phyloP scores from a whole-genome alignment of 352 stramenopile genomes.

The Nothophytophthora sp. region DNA sequence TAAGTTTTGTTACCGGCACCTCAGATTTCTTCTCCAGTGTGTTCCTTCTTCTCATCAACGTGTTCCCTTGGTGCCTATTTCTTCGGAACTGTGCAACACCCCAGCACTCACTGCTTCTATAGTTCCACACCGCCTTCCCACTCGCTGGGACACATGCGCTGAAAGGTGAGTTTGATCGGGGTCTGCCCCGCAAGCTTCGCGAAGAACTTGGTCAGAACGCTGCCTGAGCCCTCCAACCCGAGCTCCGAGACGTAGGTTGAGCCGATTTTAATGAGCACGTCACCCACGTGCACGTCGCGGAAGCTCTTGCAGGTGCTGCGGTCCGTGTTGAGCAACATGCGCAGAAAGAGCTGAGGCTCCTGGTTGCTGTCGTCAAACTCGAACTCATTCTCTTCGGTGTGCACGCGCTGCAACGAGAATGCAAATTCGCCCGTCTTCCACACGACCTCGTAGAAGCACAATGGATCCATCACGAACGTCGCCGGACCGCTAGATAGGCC shows the following conservation, averaged over 20 bases:
- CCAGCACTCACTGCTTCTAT: conserved; percentile 15
- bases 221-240: conserved; percentile 49
- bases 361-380: conserved; percentile 38
- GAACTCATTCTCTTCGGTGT: conserved; percentile 47
- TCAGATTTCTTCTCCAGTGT: not conserved
- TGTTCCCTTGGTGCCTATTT: not conserved
- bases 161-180: conserved; percentile 64
- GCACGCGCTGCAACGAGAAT: conserved; percentile 74
- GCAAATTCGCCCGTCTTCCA: conserved; percentile 71
- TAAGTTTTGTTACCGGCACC: not conserved
- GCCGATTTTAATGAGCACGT: conserved; percentile 67
- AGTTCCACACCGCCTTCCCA: conserved; percentile 80
- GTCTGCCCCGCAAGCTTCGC: conserved; percentile 55
- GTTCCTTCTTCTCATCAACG: conserved; percentile 3
- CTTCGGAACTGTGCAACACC: not conserved
- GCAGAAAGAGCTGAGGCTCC: conserved; percentile 53
- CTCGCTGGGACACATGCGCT: conserved; percentile 59
- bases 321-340: conserved; percentile 79
- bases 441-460: conserved; percentile 59
- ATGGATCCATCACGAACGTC: conserved; percentile 56
- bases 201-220: conserved; percentile 71
- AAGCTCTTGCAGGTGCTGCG: conserved; percentile 69
- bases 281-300: conserved; percentile 54
- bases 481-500: conserved; percentile 58
- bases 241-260: conserved; percentile 63